phyloP scores from a whole-genome alignment of 148 eudicot genomes.

The Vaccinium darrowii region DNA sequence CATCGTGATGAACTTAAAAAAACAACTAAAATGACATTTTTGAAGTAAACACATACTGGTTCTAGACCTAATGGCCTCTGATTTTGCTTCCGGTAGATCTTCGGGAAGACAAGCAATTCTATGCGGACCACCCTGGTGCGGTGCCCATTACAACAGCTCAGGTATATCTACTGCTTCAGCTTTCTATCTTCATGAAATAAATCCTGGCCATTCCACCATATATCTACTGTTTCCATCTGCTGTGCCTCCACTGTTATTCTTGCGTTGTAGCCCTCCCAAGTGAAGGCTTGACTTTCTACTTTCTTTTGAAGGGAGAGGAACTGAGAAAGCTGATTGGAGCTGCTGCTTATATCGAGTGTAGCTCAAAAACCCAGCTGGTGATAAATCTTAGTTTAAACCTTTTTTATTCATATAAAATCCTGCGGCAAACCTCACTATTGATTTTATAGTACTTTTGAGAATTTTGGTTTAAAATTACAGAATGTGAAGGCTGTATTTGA shows the following conservation, averaged over 20 bases:
- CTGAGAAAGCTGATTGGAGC: constrained; percentile 76
- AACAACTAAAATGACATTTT: not conserved
- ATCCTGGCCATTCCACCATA: not conserved
- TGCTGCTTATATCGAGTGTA: constrained; percentile 71
- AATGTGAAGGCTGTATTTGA: constrained; percentile 89
- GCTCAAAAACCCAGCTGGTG: constrained; percentile 91
- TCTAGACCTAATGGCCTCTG: not conserved
- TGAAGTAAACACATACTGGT: not conserved
- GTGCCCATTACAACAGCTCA: constrained; percentile 72
- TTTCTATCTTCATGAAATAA: not conserved
- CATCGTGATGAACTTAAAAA: not conserved
- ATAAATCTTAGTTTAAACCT: not conserved
- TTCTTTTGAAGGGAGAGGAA: constrained; percentile 67
- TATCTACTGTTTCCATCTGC: not conserved
- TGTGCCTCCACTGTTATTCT: not conserved
- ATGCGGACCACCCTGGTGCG: constrained; percentile 73
- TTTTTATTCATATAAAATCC: not conserved
- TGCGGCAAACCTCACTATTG: not conserved
- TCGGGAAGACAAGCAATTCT: constrained; percentile 74
- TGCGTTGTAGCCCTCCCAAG: not conserved
- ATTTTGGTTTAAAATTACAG: constrained; percentile 34
- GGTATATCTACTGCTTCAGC: constrained; percentile 26
- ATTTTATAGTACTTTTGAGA: not conserved
- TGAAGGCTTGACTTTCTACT: constrained; percentile 15
- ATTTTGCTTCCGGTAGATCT: constrained; percentile 52